Evolutionary conservation across 805 yeast genomes (phyloP).

Genomic region (Ogataea trehaloabstinens): DNA sequence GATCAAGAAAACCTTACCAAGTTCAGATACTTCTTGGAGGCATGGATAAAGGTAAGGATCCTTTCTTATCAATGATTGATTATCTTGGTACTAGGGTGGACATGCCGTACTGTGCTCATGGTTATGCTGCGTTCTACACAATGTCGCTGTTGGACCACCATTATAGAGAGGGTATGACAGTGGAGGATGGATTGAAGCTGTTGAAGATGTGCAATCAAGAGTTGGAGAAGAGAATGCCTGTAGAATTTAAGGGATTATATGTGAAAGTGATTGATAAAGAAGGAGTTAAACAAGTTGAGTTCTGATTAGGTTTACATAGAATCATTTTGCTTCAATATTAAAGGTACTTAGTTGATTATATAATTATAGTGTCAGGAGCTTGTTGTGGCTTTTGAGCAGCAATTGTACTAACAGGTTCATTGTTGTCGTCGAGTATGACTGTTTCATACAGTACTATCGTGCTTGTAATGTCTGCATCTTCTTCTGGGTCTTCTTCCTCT

Average conservation of each 20-base stretch:
- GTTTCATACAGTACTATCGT: constrained; percentile 16
- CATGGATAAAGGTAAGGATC: constrained; percentile 48
- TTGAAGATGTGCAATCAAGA: constrained; percentile 74
- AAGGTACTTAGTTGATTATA: constrained; percentile 1
- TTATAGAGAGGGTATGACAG: constrained; percentile 70
- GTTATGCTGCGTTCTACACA: constrained; percentile 96
- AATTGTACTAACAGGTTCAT: constrained; percentile 17
- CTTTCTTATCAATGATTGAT: constrained; percentile 85
- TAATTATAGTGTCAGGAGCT: no score
- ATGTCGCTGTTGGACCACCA: constrained; percentile 88
- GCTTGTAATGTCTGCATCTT: constrained; percentile 10
- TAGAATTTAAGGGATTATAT: constrained; percentile 81
- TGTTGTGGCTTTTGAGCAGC: constrained; percentile 7
- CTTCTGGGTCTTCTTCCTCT: constrained; percentile 6
- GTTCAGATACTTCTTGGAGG: constrained; percentile 91
- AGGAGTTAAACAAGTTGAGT: constrained; percentile 31
- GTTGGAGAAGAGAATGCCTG: constrained; percentile 80
- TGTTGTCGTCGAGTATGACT: constrained; percentile 14
- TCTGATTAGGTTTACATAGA: no score
- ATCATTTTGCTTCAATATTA: neutral
- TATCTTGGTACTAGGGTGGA: constrained; percentile 89
- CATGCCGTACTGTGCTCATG: constrained; percentile 96
- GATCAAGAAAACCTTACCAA: constrained; percentile 95
- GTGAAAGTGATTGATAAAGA: constrained; percentile 35
- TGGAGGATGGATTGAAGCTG: constrained; percentile 76